Conservation (phyloP, 148 eudicot species). For the Rhododendron henanense region DNA sequence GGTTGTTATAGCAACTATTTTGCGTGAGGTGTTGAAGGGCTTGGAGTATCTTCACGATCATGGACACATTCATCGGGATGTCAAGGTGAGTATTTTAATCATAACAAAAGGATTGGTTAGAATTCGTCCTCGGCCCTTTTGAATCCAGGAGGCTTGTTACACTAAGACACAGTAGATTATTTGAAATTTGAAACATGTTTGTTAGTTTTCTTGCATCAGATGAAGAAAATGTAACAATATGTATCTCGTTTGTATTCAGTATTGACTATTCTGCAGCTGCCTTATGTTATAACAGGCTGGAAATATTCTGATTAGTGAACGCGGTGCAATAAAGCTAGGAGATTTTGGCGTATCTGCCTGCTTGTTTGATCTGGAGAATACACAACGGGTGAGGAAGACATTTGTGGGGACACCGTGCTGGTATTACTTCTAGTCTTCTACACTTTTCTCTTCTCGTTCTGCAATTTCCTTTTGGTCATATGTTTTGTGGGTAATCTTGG, state of each 20-base stretch:
- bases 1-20: slow-evolving; percentile 68
- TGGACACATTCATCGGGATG: slow-evolving; percentile 93
- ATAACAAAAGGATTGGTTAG: background rate
- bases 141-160: too few species aligned
- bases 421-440: slow-evolving; percentile 38
- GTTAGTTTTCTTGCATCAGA: background rate
- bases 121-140: background rate
- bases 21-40: slow-evolving; percentile 77
- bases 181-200: too few species aligned
- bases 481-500: background rate
- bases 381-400: slow-evolving; percentile 75
- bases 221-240: background rate
- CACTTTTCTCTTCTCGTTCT: too few species aligned
- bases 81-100: slow-evolving; percentile 48
- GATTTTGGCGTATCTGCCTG: slow-evolving; percentile 92
- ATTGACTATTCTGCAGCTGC: too few species aligned
- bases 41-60: slow-evolving; percentile 88
- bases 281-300: slow-evolving; percentile 50
- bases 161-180: too few species aligned
- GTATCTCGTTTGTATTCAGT: too few species aligned
- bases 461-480: background rate
- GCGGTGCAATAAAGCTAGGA: slow-evolving; percentile 70
- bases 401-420: slow-evolving; percentile 96
- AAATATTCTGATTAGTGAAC: slow-evolving; percentile 61
- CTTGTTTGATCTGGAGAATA: slow-evolving; percentile 56